Conservation (phyloP, 2,329 filamentous ascomycete species). For the Ophiosphaerella korrae region DNA sequence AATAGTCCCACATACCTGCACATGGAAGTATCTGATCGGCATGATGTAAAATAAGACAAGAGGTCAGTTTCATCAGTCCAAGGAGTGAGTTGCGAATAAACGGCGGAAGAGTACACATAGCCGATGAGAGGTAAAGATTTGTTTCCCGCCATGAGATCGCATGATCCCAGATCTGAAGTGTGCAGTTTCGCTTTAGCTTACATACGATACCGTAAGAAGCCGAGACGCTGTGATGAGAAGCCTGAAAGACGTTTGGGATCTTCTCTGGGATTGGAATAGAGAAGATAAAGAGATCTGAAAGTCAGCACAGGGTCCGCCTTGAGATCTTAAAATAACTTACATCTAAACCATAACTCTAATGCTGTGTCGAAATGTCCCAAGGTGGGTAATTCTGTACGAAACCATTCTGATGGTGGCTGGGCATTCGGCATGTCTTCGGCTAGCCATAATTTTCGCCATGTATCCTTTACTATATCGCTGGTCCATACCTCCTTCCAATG, state of each 20-base stretch:
- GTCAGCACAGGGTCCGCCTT: slow-evolving; percentile 9
- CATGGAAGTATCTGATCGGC: slow-evolving; percentile 59
- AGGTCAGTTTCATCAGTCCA: slow-evolving; percentile 49
- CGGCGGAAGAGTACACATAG: slow-evolving; percentile 48
- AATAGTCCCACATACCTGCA: slow-evolving; percentile 29
- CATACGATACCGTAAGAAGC: slow-evolving; percentile 66
- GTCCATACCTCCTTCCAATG: slow-evolving; percentile 56
- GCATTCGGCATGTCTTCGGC: slow-evolving; percentile 51
- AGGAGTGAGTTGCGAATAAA: slow-evolving; percentile 49
- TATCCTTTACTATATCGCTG: slow-evolving; percentile 53
- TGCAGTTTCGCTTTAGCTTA: slow-evolving; percentile 65
- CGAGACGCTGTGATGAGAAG: slow-evolving; percentile 66
- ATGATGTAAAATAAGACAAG: slow-evolving; percentile 53
- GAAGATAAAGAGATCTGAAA: slow-evolving; percentile 58
- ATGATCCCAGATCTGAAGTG: slow-evolving; percentile 68
- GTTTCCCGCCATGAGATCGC: slow-evolving; percentile 66
- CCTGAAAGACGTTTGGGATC: slow-evolving; percentile 65
- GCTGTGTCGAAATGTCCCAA: slow-evolving; percentile 54
- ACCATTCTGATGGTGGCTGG: slow-evolving; percentile 51
- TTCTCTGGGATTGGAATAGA: slow-evolving; percentile 62
- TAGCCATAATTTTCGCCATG: slow-evolving; percentile 55
- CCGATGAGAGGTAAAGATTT: slow-evolving; percentile 48
- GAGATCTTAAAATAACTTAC: slow-evolving; percentile 21
- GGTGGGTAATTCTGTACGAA: slow-evolving; percentile 53
- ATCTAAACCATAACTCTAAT: slow-evolving; percentile 55